Base-by-base conservation (phyloP, 306 rosid genomes). In the Gastrolobium bilobum region DNA sequence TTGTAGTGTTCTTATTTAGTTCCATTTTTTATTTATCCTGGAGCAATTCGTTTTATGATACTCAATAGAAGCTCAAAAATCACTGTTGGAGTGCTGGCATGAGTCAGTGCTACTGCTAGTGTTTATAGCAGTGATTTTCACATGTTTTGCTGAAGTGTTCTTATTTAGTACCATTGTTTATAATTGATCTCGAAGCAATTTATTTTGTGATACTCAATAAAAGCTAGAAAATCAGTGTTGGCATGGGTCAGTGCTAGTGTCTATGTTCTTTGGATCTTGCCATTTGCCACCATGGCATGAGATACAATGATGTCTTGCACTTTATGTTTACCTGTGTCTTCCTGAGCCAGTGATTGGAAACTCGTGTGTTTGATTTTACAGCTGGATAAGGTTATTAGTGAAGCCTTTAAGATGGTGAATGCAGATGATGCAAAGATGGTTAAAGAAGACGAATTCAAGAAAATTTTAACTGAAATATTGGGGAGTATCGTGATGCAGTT, bases 391-490 rank as follows among this genome's bases (percentile, higher is more conserved):
- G 77, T 84, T 77, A 38, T 93, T 10, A 68, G 56, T 3, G 96
- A 89, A 39, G 90, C 50, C 38, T 84, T 85, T 78, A 86, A 85
- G 81, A 71, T 86, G 93, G 54, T 84, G 26, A 88, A 74, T 0
- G 92, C 84, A 10, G 94, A 93, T 4, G 94, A 91, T 4, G 87
- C 84, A 14, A 89, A 85, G 81, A 10, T 71, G 62, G 88, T 89
- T 47, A 90, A 82, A 71, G 98, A 96, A 73, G 99, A 93, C 0
- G 98, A 96, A 68, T 96, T 93, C 92, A 93, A 91, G 92, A 96
- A 93, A 84, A 10, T 76, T 54, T 42, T 93, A 76, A 65, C 87
- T 58, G 93, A 88, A 66, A 85, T 96, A 68, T 76, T 93, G 38
- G 97, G 86, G 70, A 71, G 86, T 29, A 83, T 91, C 67, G 90